Percentiles rank a stretch among this genome's conserved stretches.
Evolutionary conservation across 2,329 filamentous ascomycete species (phyloP).

Genomic region (Fusarium euwallaceae): DNA sequence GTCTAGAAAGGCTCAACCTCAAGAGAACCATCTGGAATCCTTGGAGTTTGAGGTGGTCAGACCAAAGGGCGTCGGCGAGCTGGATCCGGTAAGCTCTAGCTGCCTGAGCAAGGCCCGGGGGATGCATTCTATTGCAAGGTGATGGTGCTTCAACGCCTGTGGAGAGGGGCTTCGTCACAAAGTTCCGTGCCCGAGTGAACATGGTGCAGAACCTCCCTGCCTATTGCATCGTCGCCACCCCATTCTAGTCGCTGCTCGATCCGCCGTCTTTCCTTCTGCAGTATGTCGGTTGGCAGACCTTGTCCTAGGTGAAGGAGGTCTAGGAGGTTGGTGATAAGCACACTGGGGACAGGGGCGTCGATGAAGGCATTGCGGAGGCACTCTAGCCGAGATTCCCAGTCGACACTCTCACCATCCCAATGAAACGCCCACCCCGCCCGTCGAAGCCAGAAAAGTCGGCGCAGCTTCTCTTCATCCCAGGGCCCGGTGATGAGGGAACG

Average conservation of each 20-base stretch:
- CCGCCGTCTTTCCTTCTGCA: constrained; percentile 42
- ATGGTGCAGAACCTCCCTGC: constrained; percentile 44
- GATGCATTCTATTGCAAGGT: background rate
- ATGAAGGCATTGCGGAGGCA: constrained; percentile 54
- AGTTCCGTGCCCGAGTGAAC: constrained; percentile 37
- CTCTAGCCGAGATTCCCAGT: constrained; percentile 58
- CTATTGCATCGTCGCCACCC: constrained; percentile 45
- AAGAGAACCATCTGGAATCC: background rate
- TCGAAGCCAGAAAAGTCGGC: constrained; percentile 62
- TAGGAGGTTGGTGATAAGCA: constrained; percentile 50
- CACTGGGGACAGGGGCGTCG: constrained; percentile 45
- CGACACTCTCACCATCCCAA: constrained; percentile 44
- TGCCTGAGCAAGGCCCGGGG: background rate
- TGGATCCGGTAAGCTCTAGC: constrained; percentile 33
- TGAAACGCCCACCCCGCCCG: constrained; percentile 52
- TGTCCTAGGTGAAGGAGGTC: constrained; percentile 46
- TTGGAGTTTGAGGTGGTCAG: constrained; percentile 1
- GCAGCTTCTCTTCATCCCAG: constrained; percentile 55
- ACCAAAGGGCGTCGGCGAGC: constrained; percentile 21
- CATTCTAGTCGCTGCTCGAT: constrained; percentile 49
- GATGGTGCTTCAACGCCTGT: background rate
- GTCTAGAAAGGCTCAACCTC: too few relatives aligned
- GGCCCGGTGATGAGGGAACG: constrained; percentile 56
- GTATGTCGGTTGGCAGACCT: constrained; percentile 48
- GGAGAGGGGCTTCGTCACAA: constrained; percentile 21